Conservation (phyloP, 495 filamentous ascomycete genomes). For the Penicillium subrubescens region DNA sequence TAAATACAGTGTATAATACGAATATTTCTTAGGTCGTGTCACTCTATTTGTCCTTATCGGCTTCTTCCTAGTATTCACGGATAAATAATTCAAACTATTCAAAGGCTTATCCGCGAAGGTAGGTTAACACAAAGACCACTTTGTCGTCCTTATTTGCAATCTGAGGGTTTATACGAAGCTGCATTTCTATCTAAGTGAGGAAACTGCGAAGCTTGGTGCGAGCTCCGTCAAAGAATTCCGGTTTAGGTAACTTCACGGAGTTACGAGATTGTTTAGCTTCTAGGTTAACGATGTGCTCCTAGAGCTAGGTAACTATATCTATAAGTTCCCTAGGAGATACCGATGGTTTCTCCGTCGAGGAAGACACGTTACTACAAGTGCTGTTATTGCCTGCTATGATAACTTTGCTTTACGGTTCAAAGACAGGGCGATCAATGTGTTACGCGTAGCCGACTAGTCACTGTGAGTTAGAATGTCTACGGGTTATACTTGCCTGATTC, state of each 20-base stretch:
- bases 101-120: background rate
- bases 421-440: no score
- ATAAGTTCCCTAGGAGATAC: background rate
- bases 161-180: background rate
- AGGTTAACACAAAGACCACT: constrained; percentile 2
- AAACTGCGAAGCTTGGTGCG: background rate
- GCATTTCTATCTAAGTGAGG: constrained; percentile 6
- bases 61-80: background rate
- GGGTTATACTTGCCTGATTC: background rate
- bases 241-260: background rate
- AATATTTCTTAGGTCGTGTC: constrained; percentile 3
- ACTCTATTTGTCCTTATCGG: background rate
- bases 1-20: background rate
- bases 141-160: background rate
- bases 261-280: background rate
- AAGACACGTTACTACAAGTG: background rate
- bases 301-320: background rate
- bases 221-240: background rate
- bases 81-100: constrained; percentile 3
- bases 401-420: constrained; percentile 1
- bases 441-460: background rate
- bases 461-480: background rate
- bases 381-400: background rate
- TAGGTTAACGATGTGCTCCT: background rate
- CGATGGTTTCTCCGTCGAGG: background rate